These are phyloP conservation scores for Lichtheimia corymbifera DNA, from an alignment of 371 early-diverging fungal species.

Conservation along the genomic window DNA sequence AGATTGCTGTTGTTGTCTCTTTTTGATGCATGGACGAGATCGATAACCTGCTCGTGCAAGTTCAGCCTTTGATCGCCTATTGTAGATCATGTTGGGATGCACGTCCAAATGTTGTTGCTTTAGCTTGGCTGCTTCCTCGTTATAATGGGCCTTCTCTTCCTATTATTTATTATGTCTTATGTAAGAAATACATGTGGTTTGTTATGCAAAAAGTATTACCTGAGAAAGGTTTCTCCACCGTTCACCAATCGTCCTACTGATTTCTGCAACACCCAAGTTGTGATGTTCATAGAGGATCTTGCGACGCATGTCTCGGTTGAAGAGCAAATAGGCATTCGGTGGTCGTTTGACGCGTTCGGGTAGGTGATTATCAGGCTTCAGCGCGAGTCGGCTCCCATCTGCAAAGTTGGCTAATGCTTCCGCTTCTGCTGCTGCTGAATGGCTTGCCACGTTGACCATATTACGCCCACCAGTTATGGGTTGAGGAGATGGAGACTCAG, in stretches of 20 bases:
- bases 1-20: conserved; percentile 15
- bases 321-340: conserved; percentile 67
- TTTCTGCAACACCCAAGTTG: conserved; percentile 58
- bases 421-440: conserved; percentile 18
- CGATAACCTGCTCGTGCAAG: conserved; percentile 48
- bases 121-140: conserved; percentile 48
- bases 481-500: too few species aligned
- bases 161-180: conserved; percentile 7
- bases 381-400: not conserved
- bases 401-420: conserved; percentile 14
- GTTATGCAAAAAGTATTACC: conserved; percentile 12
- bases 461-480: not conserved
- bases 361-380: not conserved
- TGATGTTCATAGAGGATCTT: conserved; percentile 55
- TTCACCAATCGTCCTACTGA: conserved; percentile 59
- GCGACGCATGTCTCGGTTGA: conserved; percentile 65
- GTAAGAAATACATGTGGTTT: not conserved
- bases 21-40: conserved; percentile 23
- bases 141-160: conserved; percentile 39
- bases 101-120: conserved; percentile 62
- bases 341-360: conserved; percentile 57
- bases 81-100: conserved; percentile 65
- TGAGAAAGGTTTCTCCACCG: conserved; percentile 51
- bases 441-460: conserved; percentile 15
- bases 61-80: conserved; percentile 65